Evolutionary conservation across 345 rosid genomes (phyloP).

Genomic region (Pelargonium nanum): DNA sequence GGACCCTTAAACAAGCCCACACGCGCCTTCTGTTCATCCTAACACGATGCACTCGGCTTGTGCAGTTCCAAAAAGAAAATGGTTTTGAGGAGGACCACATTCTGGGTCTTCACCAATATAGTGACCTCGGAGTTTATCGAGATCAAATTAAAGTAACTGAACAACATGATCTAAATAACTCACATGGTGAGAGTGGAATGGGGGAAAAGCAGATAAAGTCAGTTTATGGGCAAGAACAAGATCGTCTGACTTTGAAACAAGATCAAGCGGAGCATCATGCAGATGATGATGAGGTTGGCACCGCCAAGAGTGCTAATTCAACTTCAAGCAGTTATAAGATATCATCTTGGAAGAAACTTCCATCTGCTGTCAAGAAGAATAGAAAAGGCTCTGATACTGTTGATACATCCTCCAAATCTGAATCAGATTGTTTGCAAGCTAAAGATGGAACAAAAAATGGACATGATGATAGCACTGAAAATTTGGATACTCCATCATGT

Average conservation of each 20-base stretch:
- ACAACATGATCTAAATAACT: conserved; percentile 40
- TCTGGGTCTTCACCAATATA: conserved; percentile 68
- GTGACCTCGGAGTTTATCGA: conserved; percentile 91
- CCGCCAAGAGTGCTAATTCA: conserved; percentile 76
- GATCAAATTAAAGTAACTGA: conserved; percentile 55
- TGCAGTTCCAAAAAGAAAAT: conserved; percentile 89
- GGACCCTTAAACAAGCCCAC: conserved; percentile 80
- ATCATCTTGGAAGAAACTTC: conserved; percentile 97
- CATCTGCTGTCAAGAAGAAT: conserved; percentile 64
- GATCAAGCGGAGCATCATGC: conserved; percentile 23
- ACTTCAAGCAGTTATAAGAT: conserved; percentile 59
- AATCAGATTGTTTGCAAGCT: conserved; percentile 19
- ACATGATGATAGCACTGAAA: conserved; percentile 36
- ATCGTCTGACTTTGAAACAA: conserved; percentile 19
- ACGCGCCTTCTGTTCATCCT: conserved; percentile 89
- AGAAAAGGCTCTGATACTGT: conserved; percentile 34
- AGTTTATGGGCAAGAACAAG: conserved; percentile 24
- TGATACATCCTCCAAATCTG: conserved; percentile 42
- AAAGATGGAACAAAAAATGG: conserved; percentile 33
- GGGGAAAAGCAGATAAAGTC: conserved; percentile 39
- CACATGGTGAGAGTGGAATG: conserved; percentile 28
- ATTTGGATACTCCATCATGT: conserved; percentile 35
- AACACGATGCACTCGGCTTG: conserved; percentile 87
- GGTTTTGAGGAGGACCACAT: conserved; percentile 74
- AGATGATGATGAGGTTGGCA: conserved; percentile 41